A percentile compares a stretch with the other conserved stretches of the same genome.
These are phyloP conservation scores for Hansenula lynferdii DNA, from an alignment of 1,139 yeast genomes.

Conservation along the genomic window DNA sequence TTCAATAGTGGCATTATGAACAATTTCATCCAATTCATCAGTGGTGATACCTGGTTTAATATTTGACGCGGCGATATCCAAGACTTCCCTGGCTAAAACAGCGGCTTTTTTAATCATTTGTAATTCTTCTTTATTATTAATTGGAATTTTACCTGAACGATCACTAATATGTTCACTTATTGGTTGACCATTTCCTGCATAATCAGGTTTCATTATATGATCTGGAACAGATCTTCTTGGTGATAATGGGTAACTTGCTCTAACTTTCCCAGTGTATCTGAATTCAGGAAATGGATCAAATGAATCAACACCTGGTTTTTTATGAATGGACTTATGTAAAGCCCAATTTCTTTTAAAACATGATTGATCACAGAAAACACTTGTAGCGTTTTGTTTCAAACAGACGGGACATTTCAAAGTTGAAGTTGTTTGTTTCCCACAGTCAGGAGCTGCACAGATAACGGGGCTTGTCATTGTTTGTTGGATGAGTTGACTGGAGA, in stretches of 20 bases:
- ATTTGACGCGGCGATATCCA: constrained; percentile 83
- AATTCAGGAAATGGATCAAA: constrained; percentile 87
- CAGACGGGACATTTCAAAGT: constrained; percentile 89
- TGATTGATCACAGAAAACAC: constrained; percentile 74
- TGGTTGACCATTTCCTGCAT: constrained; percentile 80
- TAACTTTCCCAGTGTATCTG: constrained; percentile 65
- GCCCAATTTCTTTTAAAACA: constrained; percentile 82
- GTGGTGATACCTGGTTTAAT: constrained; percentile 88
- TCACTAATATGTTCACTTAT: constrained; percentile 70
- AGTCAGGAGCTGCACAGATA: constrained; percentile 55
- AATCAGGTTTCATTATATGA: constrained; percentile 74
- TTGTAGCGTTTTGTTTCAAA: constrained; percentile 59
- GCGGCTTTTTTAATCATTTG: constrained; percentile 72
- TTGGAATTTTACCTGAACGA: constrained; percentile 60
- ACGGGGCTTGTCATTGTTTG: constrained; percentile 1
- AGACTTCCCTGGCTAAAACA: constrained; percentile 75
- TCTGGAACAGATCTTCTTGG: constrained; percentile 70
- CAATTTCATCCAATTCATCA: constrained; percentile 83
- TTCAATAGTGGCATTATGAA: constrained; percentile 84
- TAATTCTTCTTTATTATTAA: constrained; percentile 60
- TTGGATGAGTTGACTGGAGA: too few relatives aligned
- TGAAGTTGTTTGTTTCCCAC: constrained; percentile 78
- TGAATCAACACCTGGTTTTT: constrained; percentile 36
- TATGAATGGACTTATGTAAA: constrained; percentile 47
- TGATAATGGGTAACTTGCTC: constrained; percentile 79